These are phyloP conservation scores for Torulaspora quercuum DNA, from an alignment of 805 yeast genomes.

Conservation along the genomic window DNA sequence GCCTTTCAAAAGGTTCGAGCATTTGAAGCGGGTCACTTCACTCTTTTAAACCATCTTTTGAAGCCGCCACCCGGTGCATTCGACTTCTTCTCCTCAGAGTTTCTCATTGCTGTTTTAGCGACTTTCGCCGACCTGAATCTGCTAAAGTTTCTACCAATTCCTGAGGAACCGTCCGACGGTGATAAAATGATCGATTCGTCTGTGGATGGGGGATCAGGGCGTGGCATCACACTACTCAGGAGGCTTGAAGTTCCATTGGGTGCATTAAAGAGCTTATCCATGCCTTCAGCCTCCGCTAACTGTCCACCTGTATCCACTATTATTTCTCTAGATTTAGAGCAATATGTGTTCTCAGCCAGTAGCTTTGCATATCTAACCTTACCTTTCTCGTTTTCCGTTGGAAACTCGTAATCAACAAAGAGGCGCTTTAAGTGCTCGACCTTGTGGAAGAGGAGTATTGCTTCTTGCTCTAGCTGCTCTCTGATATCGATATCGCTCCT, in stretches of 20 bases:
- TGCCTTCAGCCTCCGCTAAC: slow-evolving; percentile 11
- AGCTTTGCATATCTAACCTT: slow-evolving; percentile 21
- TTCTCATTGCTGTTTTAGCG: slow-evolving; percentile 2
- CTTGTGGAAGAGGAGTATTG: slow-evolving; percentile 22
- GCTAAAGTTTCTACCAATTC: slow-evolving; percentile 9
- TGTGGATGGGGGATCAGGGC: background rate
- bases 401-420: slow-evolving; percentile 29
- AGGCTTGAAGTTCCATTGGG: slow-evolving; percentile 8
- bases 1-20: too few species aligned
- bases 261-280: slow-evolving; percentile 12
- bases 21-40: background rate
- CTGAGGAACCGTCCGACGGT: slow-evolving; percentile 6
- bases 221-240: slow-evolving; percentile 11
- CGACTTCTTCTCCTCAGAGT: slow-evolving; percentile 7
- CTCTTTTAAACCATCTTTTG: slow-evolving; percentile 11
- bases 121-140: slow-evolving; percentile 9
- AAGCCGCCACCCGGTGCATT: slow-evolving; percentile 2
- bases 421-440: slow-evolving; percentile 24
- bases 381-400: slow-evolving; percentile 19
- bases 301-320: slow-evolving; percentile 15
- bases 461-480: slow-evolving; percentile 28
- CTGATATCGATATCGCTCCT: slow-evolving; percentile 11
- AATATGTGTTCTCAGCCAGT: slow-evolving; percentile 19
- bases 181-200: slow-evolving; percentile 6
- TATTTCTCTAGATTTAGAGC: slow-evolving; percentile 13